Percentiles rank a stretch among this genome's conserved stretches.
These are phyloP conservation scores for Apiotrichum akiyoshidainum DNA, from an alignment of 1,284 basidiomycete species.

Conservation along the genomic window DNA sequence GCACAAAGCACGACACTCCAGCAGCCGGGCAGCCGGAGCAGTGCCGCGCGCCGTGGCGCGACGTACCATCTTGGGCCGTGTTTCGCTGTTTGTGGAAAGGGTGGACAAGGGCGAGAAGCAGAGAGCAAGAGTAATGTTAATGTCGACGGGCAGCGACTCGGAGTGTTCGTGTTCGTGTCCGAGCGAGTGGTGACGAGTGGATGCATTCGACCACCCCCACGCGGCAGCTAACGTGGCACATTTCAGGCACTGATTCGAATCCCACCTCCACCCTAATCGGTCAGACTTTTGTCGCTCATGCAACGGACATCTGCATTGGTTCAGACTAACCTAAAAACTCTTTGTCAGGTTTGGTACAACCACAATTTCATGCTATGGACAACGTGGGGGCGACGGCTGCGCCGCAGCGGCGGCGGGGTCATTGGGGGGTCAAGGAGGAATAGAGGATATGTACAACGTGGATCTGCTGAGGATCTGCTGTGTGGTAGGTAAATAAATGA, in stretches of 20 bases:
- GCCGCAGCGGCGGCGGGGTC: too few species aligned
- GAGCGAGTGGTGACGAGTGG: too few species aligned
- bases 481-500: not conserved
- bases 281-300: not conserved
- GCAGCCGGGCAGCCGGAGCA: too few species aligned
- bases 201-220: not conserved
- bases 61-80: slow-evolving; percentile 9
- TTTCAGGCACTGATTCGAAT: not conserved
- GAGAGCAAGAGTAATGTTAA: too few species aligned
- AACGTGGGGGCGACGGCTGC: not conserved
- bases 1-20: too few species aligned
- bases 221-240: slow-evolving; percentile 3
- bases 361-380: not conserved
- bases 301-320: not conserved
- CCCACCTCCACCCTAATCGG: not conserved
- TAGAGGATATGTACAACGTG: slow-evolving; percentile 3
- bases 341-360: not conserved
- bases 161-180: too few species aligned
- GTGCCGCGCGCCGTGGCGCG: too few species aligned
- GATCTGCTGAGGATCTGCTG: not conserved
- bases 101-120: too few species aligned
- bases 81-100: not conserved
- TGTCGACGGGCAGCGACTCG: too few species aligned
- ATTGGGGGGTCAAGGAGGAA: too few species aligned
- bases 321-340: too few species aligned